phyloP scores from a whole-genome alignment of 2,329 filamentous ascomycete species.

The Ceratocystis smalleyi region DNA sequence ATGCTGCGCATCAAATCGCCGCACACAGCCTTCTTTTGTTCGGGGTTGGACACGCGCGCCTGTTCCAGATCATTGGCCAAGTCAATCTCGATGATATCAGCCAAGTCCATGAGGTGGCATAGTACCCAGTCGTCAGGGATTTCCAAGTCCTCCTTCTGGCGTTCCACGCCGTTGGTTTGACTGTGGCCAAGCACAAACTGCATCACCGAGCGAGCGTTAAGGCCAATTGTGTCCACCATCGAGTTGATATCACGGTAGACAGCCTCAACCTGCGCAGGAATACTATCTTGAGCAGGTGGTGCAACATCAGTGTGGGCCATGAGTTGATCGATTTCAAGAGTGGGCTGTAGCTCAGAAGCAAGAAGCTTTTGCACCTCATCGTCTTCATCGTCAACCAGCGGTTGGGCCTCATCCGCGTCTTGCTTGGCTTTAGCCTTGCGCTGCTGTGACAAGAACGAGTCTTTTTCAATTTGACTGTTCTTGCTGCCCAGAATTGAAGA shows the following conservation, averaged over 20 bases:
- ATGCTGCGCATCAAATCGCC: constrained; percentile 55
- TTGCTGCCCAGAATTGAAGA: constrained; percentile 16
- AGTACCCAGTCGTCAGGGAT: constrained; percentile 55
- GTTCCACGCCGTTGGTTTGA: constrained; percentile 32
- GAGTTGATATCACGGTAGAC: constrained; percentile 72
- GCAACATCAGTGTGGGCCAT: constrained; percentile 44
- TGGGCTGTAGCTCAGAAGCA: constrained; percentile 44
- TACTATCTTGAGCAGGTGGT: constrained; percentile 38
- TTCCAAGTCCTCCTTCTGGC: constrained; percentile 54
- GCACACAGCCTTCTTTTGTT: constrained; percentile 52
- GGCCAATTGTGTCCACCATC: constrained; percentile 84
- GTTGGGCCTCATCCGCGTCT: constrained; percentile 40
- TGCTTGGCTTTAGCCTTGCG: constrained; percentile 37
- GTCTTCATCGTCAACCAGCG: constrained; percentile 53
- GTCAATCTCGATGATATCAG: constrained; percentile 45
- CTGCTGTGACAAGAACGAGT: constrained; percentile 35
- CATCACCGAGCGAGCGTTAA: constrained; percentile 58
- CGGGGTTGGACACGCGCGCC: constrained; percentile 51
- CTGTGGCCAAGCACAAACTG: constrained; percentile 53
- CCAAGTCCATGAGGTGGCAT: constrained; percentile 57
- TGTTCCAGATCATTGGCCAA: constrained; percentile 50
- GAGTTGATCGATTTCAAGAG: constrained; percentile 49
- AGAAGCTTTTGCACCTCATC: constrained; percentile 51
- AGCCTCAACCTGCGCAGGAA: constrained; percentile 48
- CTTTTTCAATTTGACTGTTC: constrained; percentile 29